Base-by-base conservation (phyloP, 331 rosid genomes). In the Erythrophleum ivorense region DNA sequence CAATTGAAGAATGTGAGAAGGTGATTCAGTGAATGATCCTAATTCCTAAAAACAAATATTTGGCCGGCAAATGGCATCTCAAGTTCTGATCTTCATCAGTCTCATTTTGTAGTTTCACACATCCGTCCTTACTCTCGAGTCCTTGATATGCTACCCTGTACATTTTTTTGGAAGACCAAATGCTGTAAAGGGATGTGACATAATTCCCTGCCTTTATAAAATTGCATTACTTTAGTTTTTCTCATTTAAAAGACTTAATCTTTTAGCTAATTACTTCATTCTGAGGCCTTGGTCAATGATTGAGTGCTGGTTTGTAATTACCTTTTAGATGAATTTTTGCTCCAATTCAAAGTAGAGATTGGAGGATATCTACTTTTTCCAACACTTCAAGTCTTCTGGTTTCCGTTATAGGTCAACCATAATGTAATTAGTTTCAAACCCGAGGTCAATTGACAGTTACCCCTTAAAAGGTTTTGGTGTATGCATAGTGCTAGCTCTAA, bases 1-100 rank as follows among this genome's bases (percentile, higher is more conserved):
- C 12, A 36, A 70, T 71, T 48, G 46, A 65, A 76, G 78, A 60
- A 81, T 78, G 38, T 77, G 64, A 72, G 12, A 46, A 29, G 78
- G 16, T 86, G 71, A 57, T 66, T 46, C 67, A 14, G 73, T 69
- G 36, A 74, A 62, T 52, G 16, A 58, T 41, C 55, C 59, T 7
- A 24, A 29, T 48, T 48, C 15, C 53, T 48, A 10, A 11, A 4
- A 48, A 48, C 14, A 58, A 58, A 58, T 58, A 58, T 10, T 12
- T 60, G 29, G 46, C n/a, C 63, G 48, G 60, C 29, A 24, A 36
- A 46, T 67, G 60, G 66, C 36, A 24, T 68, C 63, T 46, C 73
- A 63, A 78, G 63, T 50, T 29, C 77, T 41, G 16, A 19, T 55
- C 31, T 41, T 70, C 63, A 75, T 67, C 40, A 52, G 65, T 48